These are phyloP conservation scores for Cenchrus fungigraminus DNA, from an alignment of 176 grass and related monocot species.

Conservation along the genomic window DNA sequence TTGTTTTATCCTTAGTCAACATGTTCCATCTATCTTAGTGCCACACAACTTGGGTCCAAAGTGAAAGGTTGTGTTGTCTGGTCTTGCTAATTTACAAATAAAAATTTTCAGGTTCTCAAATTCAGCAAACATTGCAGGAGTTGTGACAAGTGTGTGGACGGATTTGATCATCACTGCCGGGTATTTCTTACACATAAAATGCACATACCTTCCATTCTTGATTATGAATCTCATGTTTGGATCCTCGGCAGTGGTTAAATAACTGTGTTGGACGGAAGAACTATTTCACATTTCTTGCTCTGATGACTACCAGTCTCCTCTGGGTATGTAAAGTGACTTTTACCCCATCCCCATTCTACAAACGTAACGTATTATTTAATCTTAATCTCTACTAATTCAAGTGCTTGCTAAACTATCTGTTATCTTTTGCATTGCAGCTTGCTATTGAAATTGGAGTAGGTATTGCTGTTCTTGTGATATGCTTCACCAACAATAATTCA, in stretches of 20 bases:
- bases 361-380: not conserved
- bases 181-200: constrained; percentile 47
- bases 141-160: constrained; percentile 95
- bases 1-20: constrained; percentile 15
- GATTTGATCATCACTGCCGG: constrained; percentile 95
- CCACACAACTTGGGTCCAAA: constrained; percentile 25
- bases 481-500: constrained; percentile 66
- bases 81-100: constrained; percentile 23
- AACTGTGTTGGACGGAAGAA: constrained; percentile 95
- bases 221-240: constrained; percentile 18
- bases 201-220: constrained; percentile 23
- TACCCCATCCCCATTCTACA: constrained; percentile 30
- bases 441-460: constrained; percentile 83
- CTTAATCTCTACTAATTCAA: constrained; percentile 5
- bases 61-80: constrained; percentile 12
- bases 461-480: constrained; percentile 73
- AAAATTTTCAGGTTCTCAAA: constrained; percentile 65
- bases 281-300: constrained; percentile 79
- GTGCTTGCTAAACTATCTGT: not conserved
- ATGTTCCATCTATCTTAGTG: constrained; percentile 19
- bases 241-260: constrained; percentile 84
- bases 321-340: constrained; percentile 62
- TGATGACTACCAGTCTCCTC: constrained; percentile 78
- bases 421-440: constrained; percentile 55
- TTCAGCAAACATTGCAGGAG: constrained; percentile 94